phyloP scores from a whole-genome alignment of 2,329 filamentous ascomycete species.

The Exophiala mesophila region DNA sequence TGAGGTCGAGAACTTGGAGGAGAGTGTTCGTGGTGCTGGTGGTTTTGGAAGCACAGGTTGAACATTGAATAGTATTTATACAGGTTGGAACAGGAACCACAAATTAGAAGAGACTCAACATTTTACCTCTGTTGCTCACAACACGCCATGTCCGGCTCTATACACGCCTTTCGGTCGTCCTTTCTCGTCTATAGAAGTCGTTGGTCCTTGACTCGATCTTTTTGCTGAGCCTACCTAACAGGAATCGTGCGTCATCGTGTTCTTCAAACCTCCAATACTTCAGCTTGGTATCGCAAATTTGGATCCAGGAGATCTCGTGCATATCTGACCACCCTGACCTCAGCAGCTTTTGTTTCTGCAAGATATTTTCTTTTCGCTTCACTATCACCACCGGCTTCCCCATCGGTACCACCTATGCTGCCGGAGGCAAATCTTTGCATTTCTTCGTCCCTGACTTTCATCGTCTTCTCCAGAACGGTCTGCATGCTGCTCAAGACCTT shows the following conservation, averaged over 20 bases:
- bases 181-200: too few species aligned
- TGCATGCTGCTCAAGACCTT: conserved; percentile 94
- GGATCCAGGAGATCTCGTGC: conserved; percentile 64
- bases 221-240: too few species aligned
- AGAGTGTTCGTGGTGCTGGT: conserved; percentile 83
- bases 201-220: too few species aligned
- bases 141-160: too few species aligned
- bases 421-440: conserved; percentile 42
- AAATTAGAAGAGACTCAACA: too few species aligned
- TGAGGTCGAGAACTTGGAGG: conserved; percentile 83
- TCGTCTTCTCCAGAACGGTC: conserved; percentile 66
- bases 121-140: too few species aligned
- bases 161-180: too few species aligned
- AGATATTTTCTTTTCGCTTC: conserved; percentile 59
- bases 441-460: conserved; percentile 60
- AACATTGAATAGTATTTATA: too few species aligned
- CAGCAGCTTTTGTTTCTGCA: conserved; percentile 74
- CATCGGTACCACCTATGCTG: conserved; percentile 23
- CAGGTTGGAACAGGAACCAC: too few species aligned
- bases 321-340: conserved; percentile 78
- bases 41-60: conserved; percentile 84
- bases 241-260: too few species aligned
- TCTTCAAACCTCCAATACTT: conserved; percentile 29
- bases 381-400: conserved; percentile 30
- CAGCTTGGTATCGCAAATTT: conserved; percentile 57